Base-by-base conservation (phyloP, 2,329 filamentous ascomycete species). In the Verticillium nonalfalfae region DNA sequence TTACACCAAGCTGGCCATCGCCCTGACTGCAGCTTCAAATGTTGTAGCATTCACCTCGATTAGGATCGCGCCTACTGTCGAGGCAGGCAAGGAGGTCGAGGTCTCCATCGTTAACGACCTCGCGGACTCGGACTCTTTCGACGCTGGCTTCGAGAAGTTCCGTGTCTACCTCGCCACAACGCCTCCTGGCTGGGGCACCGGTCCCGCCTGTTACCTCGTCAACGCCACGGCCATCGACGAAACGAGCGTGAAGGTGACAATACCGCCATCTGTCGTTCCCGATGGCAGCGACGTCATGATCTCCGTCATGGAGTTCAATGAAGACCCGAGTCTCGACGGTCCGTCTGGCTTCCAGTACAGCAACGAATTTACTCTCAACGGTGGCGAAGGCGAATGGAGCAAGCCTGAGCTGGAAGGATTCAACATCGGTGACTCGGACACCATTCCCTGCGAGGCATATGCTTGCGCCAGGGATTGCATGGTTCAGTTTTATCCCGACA, bases 61-160 rank as follows among this genome's bases (percentile, higher is more conserved):
- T 4, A 54, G 60, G 45, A 61, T 61, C 31, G 38, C 31, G 13
- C 35, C 57, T 10, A 56, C 57, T 11, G 60, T 61, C 26, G 26
- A 61, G 14, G 60, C 60, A 10, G 65, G 65, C 54, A 61, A 52
- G 33, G 66, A 67, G 26, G 59, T 64, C 45, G 52, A 61, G 58
- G 73, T 75, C 67, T 73, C 69, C 5, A 69, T 77, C n/a, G 69
- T 73, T 67, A 68, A 70, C 36, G 72, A 77, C 59, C n/a, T 61
- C 31, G 21, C n/a, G 15, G 45, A 52, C n/a, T 34, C 57, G 2
- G 18, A n/a, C 26, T 72, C 70, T 57, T 62, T 63, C 58, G 68
- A 68, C 59, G 63, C 67, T 39, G 63, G 65, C 36, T 65, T 58
- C 34, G 56, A 60, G 50, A 60, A 65, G 38, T 74, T 70, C 66